Conservation (phyloP, 768 basidiomycete species). For the Hypholoma sublateritium region DNA sequence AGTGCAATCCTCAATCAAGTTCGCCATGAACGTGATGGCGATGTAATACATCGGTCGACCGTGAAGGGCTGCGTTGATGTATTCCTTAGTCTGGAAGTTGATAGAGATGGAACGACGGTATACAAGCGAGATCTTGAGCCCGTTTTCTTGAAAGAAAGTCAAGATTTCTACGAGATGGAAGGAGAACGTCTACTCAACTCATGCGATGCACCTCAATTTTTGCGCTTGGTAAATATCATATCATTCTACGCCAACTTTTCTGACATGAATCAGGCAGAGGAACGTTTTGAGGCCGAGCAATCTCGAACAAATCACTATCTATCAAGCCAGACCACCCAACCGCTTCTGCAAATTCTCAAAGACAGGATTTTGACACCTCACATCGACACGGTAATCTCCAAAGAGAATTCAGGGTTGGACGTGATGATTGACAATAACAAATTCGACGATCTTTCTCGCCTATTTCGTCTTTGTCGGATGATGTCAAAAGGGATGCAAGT, state of each 20-base stretch:
- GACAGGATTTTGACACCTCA: conserved; percentile 77
- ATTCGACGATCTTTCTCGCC: conserved; percentile 68
- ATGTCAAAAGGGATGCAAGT: conserved; percentile 66
- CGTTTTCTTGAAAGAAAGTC: conserved; percentile 72
- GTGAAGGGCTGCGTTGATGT: conserved; percentile 89
- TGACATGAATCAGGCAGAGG: conserved; percentile 60
- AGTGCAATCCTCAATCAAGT: conserved; percentile 85
- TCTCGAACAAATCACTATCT: conserved; percentile 86
- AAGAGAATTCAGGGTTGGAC: conserved; percentile 84
- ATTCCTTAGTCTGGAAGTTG: conserved; percentile 64
- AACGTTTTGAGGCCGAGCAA: conserved; percentile 79
- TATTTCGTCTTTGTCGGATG: conserved; percentile 74
- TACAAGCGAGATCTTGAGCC: conserved; percentile 89
- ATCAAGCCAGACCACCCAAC: conserved; percentile 65
- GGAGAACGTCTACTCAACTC: conserved; percentile 66
- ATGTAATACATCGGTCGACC: conserved; percentile 86
- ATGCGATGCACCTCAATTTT: conserved; percentile 81
- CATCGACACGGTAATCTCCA: conserved; percentile 68
- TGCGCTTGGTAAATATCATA: conserved; percentile 61
- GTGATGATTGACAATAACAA: conserved; percentile 84
- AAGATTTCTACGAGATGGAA: conserved; percentile 77
- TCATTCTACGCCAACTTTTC: conserved; percentile 10
- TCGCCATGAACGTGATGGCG: conserved; percentile 88
- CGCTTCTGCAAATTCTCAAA: conserved; percentile 76
- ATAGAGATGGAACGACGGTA: conserved; percentile 51